Conservation (phyloP, 768 basidiomycete genomes). For the Pholiota microspora region DNA sequence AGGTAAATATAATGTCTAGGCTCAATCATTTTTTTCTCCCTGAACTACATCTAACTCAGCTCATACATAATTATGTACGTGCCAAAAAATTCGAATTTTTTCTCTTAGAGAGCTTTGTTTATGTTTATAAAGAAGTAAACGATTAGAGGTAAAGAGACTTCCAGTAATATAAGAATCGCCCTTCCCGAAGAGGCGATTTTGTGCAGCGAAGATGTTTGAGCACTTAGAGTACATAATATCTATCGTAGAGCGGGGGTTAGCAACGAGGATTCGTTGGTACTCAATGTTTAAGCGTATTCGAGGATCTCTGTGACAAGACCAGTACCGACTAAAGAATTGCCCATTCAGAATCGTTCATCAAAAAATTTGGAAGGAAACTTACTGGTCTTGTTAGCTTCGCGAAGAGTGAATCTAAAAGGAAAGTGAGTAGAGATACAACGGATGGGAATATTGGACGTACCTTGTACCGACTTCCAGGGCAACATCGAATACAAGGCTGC, state of each 20-base stretch:
- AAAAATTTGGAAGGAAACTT: slow-evolving; percentile 27
- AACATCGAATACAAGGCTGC: slow-evolving; percentile 78
- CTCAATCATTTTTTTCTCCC: neutral
- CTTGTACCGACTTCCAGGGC: slow-evolving; percentile 88
- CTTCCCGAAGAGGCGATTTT: neutral
- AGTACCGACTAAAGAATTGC: slow-evolving; percentile 74
- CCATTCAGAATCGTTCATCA: neutral
- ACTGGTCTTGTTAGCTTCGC: slow-evolving; percentile 94
- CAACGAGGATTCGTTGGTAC: neutral
- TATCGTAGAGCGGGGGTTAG: slow-evolving; percentile 19
- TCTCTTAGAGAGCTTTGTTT: neutral
- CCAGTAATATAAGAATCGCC: slow-evolving; percentile 10
- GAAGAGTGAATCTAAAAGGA: slow-evolving; percentile 70
- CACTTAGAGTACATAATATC: slow-evolving; percentile 6
- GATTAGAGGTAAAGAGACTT: slow-evolving; percentile 12
- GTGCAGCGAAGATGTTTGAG: slow-evolving; percentile 1
- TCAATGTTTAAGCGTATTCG: slow-evolving; percentile 27
- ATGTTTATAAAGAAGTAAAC: slow-evolving; percentile 9
- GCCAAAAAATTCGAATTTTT: neutral
- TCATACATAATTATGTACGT: no score
- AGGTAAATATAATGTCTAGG: slow-evolving; percentile 4
- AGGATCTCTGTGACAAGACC: slow-evolving; percentile 90
- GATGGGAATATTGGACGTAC: slow-evolving; percentile 27
- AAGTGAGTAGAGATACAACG: slow-evolving; percentile 8
- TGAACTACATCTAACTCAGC: neutral